Conservation (phyloP, 2,329 filamentous ascomycete genomes). For the Epichloe festucae region DNA sequence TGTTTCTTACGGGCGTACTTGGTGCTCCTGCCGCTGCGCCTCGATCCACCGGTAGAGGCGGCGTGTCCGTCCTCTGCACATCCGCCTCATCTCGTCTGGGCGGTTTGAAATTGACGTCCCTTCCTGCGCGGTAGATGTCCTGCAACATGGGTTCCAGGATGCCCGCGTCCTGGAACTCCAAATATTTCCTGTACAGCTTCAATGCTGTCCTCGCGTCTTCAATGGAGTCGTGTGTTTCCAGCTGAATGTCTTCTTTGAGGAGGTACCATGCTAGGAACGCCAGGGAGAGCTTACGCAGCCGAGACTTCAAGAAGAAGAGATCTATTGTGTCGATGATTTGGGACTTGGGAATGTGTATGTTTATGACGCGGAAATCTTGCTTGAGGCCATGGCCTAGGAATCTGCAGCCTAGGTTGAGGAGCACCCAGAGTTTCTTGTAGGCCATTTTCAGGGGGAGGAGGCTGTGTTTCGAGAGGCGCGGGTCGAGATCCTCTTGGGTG, state of each 20-base stretch:
- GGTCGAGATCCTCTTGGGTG: conserved; percentile 70
- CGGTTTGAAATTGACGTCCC: conserved; percentile 38
- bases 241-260: conserved; percentile 86
- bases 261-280: conserved; percentile 87
- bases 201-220: conserved; percentile 89
- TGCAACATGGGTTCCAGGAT: conserved; percentile 72
- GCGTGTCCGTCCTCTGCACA: conserved; percentile 38
- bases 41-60: conserved; percentile 30
- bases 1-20: conserved; percentile 34
- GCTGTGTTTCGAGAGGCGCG: conserved; percentile 63
- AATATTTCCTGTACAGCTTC: conserved; percentile 77
- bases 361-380: conserved; percentile 95
- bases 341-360: conserved; percentile 81
- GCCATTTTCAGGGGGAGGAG: conserved; percentile 77
- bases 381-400: conserved; percentile 91
- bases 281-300: conserved; percentile 76
- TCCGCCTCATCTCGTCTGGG: conserved; percentile 33
- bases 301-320: conserved; percentile 70
- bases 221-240: conserved; percentile 85
- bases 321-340: conserved; percentile 94
- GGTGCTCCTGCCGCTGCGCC: conserved; percentile 19
- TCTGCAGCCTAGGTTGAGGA: conserved; percentile 84
- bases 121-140: conserved; percentile 58
- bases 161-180: conserved; percentile 78
- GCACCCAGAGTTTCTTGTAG: conserved; percentile 96